These are phyloP conservation scores for Vaccinium macrocarpon DNA, from an alignment of 148 eudicot genomes.

Conservation along the genomic window DNA sequence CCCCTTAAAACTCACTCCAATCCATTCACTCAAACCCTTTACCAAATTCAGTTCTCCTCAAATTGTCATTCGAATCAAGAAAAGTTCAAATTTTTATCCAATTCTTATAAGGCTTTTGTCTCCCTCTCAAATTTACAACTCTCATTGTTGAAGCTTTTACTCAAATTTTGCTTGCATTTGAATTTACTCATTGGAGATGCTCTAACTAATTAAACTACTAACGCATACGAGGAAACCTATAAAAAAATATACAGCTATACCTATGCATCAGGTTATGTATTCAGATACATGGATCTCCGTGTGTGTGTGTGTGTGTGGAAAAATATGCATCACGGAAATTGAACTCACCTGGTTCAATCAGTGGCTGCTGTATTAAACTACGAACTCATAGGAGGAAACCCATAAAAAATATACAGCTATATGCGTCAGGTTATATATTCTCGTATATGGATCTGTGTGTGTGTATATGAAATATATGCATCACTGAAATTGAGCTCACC, in stretches of 20 bases:
- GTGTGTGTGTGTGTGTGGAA: too few species aligned
- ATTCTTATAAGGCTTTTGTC: neutral
- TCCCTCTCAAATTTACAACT: neutral
- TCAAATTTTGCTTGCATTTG: neutral
- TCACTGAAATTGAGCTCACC: slow-evolving; percentile 2
- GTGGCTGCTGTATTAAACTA: neutral
- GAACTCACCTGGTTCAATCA: slow-evolving; percentile 5
- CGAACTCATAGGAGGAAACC: neutral
- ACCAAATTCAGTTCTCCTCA: neutral
- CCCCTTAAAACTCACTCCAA: neutral
- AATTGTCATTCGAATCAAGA: neutral
- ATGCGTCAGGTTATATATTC: neutral
- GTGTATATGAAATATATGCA: neutral
- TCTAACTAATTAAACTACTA: neutral
- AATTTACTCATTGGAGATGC: neutral
- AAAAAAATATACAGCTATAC: too few species aligned
- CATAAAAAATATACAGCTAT: neutral
- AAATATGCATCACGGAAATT: neutral
- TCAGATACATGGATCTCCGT: too few species aligned
- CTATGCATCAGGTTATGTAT: too few species aligned
- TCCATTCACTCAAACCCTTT: neutral
- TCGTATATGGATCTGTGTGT: neutral
- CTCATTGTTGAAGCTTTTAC: neutral
- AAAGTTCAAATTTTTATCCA: neutral
- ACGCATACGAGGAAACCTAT: too few species aligned